Evolutionary conservation across 176 grass and related monocot genomes (phyloP).

Genomic region (Ensete glaucum): DNA sequence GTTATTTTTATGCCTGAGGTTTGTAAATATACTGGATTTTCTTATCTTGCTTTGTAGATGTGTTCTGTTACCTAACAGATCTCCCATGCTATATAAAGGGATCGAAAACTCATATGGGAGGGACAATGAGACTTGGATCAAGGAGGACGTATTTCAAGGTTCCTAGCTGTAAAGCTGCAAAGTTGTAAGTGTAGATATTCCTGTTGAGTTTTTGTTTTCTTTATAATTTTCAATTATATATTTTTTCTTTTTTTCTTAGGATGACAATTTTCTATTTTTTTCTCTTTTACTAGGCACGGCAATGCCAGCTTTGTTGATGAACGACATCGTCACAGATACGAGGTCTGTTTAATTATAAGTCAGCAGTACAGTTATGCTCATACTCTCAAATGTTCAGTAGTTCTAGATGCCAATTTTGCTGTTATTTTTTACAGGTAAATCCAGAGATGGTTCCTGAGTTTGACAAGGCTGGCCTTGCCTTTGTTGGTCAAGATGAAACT

Average conservation of each 20-base stretch:
- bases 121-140: conserved; percentile 44
- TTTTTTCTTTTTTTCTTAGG: too few species aligned
- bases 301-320: conserved; percentile 32
- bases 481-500: conserved; percentile 49
- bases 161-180: conserved; percentile 29
- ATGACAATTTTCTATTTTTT: neutral
- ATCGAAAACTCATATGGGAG: conserved; percentile 33
- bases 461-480: conserved; percentile 31
- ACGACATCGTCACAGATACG: conserved; percentile 46
- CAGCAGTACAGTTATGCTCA: neutral
- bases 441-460: conserved; percentile 38
- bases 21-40: neutral
- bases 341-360: conserved; percentile 28
- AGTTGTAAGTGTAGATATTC: conserved; percentile 33
- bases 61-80: neutral
- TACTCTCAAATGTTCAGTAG: neutral
- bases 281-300: conserved; percentile 31
- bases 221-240: neutral
- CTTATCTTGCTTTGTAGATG: neutral
- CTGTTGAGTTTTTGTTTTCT: neutral
- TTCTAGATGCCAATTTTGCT: neutral
- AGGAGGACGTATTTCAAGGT: conserved; percentile 34
- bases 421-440: conserved; percentile 38
- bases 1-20: conserved; percentile 98
- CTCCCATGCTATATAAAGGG: conserved; percentile 8